Conservation (phyloP, 2,329 filamentous ascomycete species). For the Curvularia sp. region DNA sequence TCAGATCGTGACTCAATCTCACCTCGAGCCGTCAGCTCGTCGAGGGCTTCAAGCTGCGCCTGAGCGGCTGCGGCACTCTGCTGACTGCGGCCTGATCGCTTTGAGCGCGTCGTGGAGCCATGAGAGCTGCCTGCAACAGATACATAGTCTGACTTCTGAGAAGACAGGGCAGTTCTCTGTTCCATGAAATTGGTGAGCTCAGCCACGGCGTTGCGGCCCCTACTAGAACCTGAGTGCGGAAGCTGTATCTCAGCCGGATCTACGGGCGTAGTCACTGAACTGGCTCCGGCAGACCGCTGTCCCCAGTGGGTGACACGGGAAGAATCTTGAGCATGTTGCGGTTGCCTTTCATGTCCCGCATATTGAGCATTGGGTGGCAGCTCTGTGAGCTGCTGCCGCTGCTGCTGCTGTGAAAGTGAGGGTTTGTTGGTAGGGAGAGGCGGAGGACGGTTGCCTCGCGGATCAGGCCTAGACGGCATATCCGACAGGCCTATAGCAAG, state of each 20-base stretch:
- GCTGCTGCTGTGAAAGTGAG: conserved; percentile 11
- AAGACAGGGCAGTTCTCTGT: conserved; percentile 26
- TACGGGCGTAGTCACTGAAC: conserved; percentile 22
- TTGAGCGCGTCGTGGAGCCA: conserved; percentile 32
- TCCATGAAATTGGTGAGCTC: conserved; percentile 39
- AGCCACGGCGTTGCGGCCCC: conserved; percentile 27
- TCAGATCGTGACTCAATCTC: conserved; percentile 52
- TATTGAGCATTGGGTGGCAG: conserved; percentile 24
- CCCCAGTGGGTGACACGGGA: conserved; percentile 17
- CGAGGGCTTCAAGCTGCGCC: conserved; percentile 26
- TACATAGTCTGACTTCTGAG: conserved; percentile 28
- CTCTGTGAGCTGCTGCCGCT: conserved; percentile 1
- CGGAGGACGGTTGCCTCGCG: conserved; percentile 38
- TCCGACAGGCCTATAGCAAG: neutral
- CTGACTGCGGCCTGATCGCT: conserved; percentile 31
- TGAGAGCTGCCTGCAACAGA: conserved; percentile 25
- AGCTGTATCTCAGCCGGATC: conserved; percentile 18
- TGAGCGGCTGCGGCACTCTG: conserved; percentile 24
- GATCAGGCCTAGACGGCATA: conserved; percentile 27
- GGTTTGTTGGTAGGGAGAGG: conserved; percentile 36
- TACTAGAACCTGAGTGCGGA: conserved; percentile 26
- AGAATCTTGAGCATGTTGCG: conserved; percentile 8
- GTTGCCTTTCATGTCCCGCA: conserved; percentile 16
- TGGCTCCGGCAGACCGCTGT: conserved; percentile 12
- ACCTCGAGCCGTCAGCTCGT: conserved; percentile 48